Conservation (phyloP, 768 basidiomycete genomes). For the Gloeostereum incarnatum region DNA sequence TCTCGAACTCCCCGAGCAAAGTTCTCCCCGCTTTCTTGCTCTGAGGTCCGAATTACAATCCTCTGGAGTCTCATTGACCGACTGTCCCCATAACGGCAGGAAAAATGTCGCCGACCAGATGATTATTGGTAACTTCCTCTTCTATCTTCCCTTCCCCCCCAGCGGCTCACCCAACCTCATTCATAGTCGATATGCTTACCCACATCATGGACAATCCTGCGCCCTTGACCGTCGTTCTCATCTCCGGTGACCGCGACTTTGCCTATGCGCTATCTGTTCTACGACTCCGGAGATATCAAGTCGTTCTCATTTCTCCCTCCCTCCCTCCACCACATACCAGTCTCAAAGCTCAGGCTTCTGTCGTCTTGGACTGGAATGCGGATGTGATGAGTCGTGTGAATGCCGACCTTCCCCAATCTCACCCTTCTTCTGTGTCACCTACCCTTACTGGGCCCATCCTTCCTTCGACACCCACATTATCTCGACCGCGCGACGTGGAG, state of each 20-base stretch:
- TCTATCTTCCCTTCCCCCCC: neutral
- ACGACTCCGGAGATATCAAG: conserved; percentile 40
- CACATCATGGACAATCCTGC: conserved; percentile 54
- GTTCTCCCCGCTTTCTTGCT: too few species aligned
- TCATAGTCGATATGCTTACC: conserved; percentile 55
- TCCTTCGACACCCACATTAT: conserved; percentile 2
- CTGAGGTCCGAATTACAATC: conserved; percentile 33
- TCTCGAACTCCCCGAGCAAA: neutral
- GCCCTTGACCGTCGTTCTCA: conserved; percentile 47
- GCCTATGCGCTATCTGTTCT: conserved; percentile 53
- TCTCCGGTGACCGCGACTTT: conserved; percentile 62
- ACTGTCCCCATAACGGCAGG: conserved; percentile 21
- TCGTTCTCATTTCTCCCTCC: conserved; percentile 38
- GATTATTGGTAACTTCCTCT: conserved; percentile 22
- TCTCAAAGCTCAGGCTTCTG: conserved; percentile 45
- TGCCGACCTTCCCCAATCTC: conserved; percentile 1
- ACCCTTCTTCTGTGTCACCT: neutral
- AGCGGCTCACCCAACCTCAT: conserved; percentile 2
- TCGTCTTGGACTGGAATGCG: conserved; percentile 39
- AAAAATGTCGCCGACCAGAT: conserved; percentile 37
- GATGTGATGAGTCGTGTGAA: conserved; percentile 22
- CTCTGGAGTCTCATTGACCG: conserved; percentile 31
- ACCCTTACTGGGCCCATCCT: conserved; percentile 1
- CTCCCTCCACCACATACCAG: conserved; percentile 26
- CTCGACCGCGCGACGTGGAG: neutral